phyloP scores from a whole-genome alignment of 805 yeast species.

The Candida ipomoeae region DNA sequence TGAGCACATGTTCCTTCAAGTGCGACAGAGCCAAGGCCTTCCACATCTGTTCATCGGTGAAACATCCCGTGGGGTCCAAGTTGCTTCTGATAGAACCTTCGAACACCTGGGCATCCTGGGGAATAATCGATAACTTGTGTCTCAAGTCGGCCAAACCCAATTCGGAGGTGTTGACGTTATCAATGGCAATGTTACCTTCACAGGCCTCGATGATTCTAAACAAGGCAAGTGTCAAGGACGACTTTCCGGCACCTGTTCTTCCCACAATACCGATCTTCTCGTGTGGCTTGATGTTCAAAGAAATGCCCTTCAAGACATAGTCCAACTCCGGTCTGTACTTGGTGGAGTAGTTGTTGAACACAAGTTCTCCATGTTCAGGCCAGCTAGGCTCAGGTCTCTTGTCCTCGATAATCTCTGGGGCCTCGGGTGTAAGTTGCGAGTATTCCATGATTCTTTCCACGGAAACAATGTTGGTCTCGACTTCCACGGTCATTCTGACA shows the following conservation, averaged over 20 bases:
- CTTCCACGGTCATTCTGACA: constrained; percentile 98
- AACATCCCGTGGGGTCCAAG: constrained; percentile 38
- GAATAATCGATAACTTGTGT: constrained; percentile 40
- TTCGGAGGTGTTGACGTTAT: constrained; percentile 28
- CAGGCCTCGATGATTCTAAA: constrained; percentile 41
- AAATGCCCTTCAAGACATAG: constrained; percentile 37
- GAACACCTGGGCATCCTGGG: constrained; percentile 45
- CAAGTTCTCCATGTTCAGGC: constrained; percentile 38
- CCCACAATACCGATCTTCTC: constrained; percentile 46
- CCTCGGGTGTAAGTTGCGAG: constrained; percentile 76
- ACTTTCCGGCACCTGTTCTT: constrained; percentile 45
- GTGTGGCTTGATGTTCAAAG: constrained; percentile 31
- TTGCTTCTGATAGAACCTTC: constrained; percentile 41
- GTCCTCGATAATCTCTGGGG: constrained; percentile 62
- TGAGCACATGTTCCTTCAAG: constrained; percentile 37
- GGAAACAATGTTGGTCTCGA: constrained; percentile 94
- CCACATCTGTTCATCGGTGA: constrained; percentile 38
- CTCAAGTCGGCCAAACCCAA: constrained; percentile 43
- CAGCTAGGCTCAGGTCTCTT: constrained; percentile 52
- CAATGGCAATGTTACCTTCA: constrained; percentile 36
- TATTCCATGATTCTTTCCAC: constrained; percentile 94
- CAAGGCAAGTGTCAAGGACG: constrained; percentile 41
- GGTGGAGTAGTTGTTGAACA: constrained; percentile 37
- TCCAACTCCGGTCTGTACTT: constrained; percentile 44
- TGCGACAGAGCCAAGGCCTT: constrained; percentile 41